Evolutionary conservation across 495 filamentous ascomycete genomes (phyloP).

Genomic region (Xylaria flabelliformis): DNA sequence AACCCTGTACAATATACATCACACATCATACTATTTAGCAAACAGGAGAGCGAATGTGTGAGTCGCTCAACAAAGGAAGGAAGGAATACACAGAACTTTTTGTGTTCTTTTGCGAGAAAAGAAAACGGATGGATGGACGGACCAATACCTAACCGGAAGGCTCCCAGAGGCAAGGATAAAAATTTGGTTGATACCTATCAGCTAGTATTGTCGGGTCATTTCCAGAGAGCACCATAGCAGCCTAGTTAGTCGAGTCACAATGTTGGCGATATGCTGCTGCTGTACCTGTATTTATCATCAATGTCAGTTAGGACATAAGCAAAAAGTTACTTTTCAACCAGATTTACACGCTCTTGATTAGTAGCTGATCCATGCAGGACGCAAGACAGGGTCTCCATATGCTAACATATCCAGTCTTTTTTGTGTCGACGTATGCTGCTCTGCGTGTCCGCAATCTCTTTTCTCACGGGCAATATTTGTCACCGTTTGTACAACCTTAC

Average conservation of each 20-base stretch:
- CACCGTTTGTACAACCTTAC: not conserved
- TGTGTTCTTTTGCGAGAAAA: not conserved
- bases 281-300: not conserved
- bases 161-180: constrained; percentile 7
- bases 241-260: not conserved
- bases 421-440: not conserved
- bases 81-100: not conserved
- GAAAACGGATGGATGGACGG: not conserved
- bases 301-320: not conserved
- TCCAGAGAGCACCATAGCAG: not conserved
- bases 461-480: not conserved
- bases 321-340: not conserved
- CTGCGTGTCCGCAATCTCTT: not conserved
- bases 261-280: not conserved
- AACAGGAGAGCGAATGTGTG: not conserved
- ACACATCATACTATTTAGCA: not conserved
- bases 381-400: not conserved
- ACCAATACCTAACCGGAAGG: not conserved
- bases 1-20: constrained; percentile 4
- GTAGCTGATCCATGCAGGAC: not conserved
- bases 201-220: not conserved
- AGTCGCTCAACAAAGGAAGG: not conserved
- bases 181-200: not conserved
- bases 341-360: not conserved
- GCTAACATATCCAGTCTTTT: not conserved